Percentiles rank a stretch among this genome's conserved stretches.
Evolutionary conservation across 2,329 filamentous ascomycete species (phyloP).

Genomic region (Scedosporium dehoogii): DNA sequence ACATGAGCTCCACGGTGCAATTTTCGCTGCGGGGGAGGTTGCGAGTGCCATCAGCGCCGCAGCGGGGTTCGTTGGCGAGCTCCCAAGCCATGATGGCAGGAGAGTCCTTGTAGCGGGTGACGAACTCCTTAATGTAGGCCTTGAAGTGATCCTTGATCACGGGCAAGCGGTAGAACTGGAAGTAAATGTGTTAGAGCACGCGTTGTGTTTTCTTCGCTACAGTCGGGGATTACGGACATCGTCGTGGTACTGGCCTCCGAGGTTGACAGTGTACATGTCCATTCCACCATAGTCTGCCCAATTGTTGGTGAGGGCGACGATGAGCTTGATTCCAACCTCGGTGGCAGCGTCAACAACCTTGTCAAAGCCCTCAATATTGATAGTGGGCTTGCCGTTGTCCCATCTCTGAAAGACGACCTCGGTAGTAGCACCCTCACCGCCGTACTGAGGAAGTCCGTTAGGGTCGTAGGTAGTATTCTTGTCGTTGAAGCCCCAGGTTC

Average conservation of each 20-base stretch:
- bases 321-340: slow-evolving; percentile 39
- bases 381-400: slow-evolving; percentile 31
- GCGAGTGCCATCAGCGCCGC: slow-evolving; percentile 32
- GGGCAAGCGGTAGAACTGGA: slow-evolving; percentile 38
- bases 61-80: slow-evolving; percentile 51
- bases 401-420: slow-evolving; percentile 36
- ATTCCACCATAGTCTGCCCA: slow-evolving; percentile 52
- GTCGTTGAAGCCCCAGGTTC: slow-evolving; percentile 50
- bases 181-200: too few relatives aligned
- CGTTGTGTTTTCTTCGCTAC: background rate
- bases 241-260: slow-evolving; percentile 40
- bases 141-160: slow-evolving; percentile 42
- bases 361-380: slow-evolving; percentile 34
- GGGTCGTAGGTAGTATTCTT: slow-evolving; percentile 37
- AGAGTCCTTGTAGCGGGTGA: slow-evolving; percentile 48
- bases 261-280: slow-evolving; percentile 47
- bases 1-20: slow-evolving; percentile 32
- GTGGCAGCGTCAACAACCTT: slow-evolving; percentile 39
- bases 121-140: slow-evolving; percentile 48
- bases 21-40: slow-evolving; percentile 31
- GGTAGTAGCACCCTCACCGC: slow-evolving; percentile 33
- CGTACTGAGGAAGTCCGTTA: slow-evolving; percentile 39
- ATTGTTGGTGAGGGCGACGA: slow-evolving; percentile 46
- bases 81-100: slow-evolving; percentile 59
- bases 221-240: slow-evolving; percentile 22